Evolutionary conservation across 1,139 yeast species (phyloP), one percentile per base, ranked within the genome.

Genomic region (Nadsonia starkeyi-henricii): DNA sequence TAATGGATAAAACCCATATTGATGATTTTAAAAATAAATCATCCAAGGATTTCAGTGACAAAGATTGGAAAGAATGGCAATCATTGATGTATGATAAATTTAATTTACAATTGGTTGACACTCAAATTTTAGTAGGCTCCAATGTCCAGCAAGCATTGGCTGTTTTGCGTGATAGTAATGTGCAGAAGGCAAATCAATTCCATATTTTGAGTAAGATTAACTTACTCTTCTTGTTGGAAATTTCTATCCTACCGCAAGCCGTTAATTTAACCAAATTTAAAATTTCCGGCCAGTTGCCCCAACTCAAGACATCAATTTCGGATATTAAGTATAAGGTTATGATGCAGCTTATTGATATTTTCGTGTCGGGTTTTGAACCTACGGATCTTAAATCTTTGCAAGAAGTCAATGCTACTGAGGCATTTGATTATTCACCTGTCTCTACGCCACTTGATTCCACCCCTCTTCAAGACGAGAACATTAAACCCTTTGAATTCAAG

Each of bases 21-120:
- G 80, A 81, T 48, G 81, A 81, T 53, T 77, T 89, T 47, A 86
- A 81, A 58, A 69, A 77, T 8, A 79, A 85, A 61, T 71, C 73
- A 43, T 72, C 77, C 5, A 76, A 76, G 45, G 77, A 73, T 52
- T 88, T 88, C 62, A 75, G 79, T 1, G 75, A 74, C n/a, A 73
- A 75, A 1, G 95, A 88, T 60, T 82, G 91, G 80, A 68, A 71
- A 37, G 75, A 76, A 44, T 68, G 91, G 54, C 85, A 81, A 54
- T 74, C 81, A 15, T 72, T 86, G 57, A 84, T 91, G 93, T 93
- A 86, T 64, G 98, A 93, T 65, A 80, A 83, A 59, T 91, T 85
- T 64, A 76, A 77, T 48, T 69, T 93, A 43, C 77, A 74, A 51
- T 70, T 91, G 18, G 83, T 85, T 52, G 94, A 91, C 61, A 89